Conservation (phyloP, 2,329 filamentous ascomycete species). For the Fusarium brachygibbosum region DNA sequence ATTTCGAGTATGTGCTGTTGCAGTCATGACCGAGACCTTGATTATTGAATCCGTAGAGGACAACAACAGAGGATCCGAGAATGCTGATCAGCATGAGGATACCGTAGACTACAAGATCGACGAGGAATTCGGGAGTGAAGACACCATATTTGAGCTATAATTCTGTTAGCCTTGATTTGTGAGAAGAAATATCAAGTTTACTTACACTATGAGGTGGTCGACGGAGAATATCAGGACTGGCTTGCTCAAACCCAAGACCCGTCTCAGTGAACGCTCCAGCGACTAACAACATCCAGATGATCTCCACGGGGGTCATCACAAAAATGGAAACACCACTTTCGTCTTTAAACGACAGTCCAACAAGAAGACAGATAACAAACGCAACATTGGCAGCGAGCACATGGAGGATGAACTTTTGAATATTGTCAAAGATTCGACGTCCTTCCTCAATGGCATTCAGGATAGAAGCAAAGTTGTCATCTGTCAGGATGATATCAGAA, state of each 20-base stretch:
- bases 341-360: conserved; percentile 79
- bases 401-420: conserved; percentile 78
- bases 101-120: conserved; percentile 74
- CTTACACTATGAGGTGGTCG: conserved; percentile 65
- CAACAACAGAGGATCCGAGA: conserved; percentile 68
- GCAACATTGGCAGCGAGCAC: conserved; percentile 76
- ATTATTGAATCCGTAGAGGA: conserved; percentile 67
- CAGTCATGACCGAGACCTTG: conserved; percentile 71
- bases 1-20: conserved; percentile 65
- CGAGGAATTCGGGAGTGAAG: conserved; percentile 73
- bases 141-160: conserved; percentile 63
- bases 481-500: conserved; percentile 74
- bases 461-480: conserved; percentile 72
- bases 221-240: conserved; percentile 74
- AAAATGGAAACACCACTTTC: conserved; percentile 73
- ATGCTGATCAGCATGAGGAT: conserved; percentile 73
- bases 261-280: conserved; percentile 79
- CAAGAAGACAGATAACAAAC: conserved; percentile 74
- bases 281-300: conserved; percentile 82
- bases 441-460: conserved; percentile 71
- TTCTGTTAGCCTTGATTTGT: neutral
- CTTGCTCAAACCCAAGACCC: conserved; percentile 77
- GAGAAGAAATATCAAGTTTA: neutral
- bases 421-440: conserved; percentile 77
- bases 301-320: conserved; percentile 77